Base-by-base conservation (phyloP, 805 yeast genomes). In the Kazachstania bromeliacearum region DNA sequence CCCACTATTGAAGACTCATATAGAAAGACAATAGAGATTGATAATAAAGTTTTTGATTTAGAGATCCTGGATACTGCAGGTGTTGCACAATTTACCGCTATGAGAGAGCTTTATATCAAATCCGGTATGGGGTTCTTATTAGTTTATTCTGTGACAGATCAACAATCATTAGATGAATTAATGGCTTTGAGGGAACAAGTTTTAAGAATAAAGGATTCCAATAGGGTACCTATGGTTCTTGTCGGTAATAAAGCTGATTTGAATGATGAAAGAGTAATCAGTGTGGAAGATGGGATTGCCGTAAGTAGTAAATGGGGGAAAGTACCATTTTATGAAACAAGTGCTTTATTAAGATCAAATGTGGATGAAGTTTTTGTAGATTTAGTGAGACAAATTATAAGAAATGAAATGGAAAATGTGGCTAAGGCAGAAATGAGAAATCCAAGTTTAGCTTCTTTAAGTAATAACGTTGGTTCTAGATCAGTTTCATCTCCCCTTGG, bases 1-100 rank as follows among this genome's bases (percentile, higher is more conserved):
- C 97, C 98, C 7, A 92, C 98, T 7, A 92, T 89, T 45, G 98
- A 89, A 57, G 97, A 89, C 54, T 85, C 96, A 1, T 92, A 89
- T 60, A 68, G 94, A 32, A 88, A 85, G 54, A 88, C 84, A 46
- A 76, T 85, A 39, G 87, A 80, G 50, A 78, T 89, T 24, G 96
- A 89, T 57, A 94, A 87, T 23, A 73, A 89, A 46, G 78, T 85
- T 4, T 84, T 92, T 53, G 84, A 82, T 45, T 66, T 89, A 48
- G 96, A 89, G 61, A 78, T 82, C 36, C 64, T 88, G 42, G 98
- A 92, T 53, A 85, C 96, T 3, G 95, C 95, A 1, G 97, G 96
- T 31, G 79, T 79, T 42, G 95, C 95, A 16, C 96, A 88, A 62
- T 89, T 85, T 65, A 84, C 95, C 0, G 95, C 96, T 7, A 85